Conservation (phyloP, 306 rosid genomes). For the Neltuma alba region DNA sequence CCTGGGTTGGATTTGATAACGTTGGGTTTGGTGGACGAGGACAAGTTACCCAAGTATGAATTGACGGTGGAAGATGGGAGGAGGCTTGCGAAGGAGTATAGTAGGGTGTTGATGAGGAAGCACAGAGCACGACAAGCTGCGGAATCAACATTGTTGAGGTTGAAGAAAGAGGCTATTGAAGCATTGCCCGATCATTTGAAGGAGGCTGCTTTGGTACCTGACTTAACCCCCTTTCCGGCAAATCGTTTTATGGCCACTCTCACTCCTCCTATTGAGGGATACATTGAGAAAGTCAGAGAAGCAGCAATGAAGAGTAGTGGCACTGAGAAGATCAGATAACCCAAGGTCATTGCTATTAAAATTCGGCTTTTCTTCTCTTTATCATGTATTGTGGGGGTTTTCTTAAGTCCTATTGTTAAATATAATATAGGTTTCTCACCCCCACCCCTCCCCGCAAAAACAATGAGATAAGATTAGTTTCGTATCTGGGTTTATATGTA, state of each 20-base stretch:
- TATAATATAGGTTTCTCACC: not conserved
- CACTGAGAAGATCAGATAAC: slow-evolving; percentile 74
- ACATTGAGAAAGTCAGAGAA: slow-evolving; percentile 74
- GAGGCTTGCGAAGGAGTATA: slow-evolving; percentile 89
- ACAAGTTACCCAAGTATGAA: slow-evolving; percentile 69
- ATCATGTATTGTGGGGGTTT: not conserved
- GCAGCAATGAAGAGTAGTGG: slow-evolving; percentile 77
- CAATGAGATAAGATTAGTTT: not conserved
- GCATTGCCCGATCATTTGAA: slow-evolving; percentile 77
- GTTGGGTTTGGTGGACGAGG: slow-evolving; percentile 83
- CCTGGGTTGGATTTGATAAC: slow-evolving; percentile 72
- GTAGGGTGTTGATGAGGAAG: slow-evolving; percentile 80
- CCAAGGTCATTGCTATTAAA: slow-evolving; percentile 1
- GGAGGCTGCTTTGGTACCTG: slow-evolving; percentile 84
- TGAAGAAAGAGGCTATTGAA: slow-evolving; percentile 85
- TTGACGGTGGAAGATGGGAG: slow-evolving; percentile 78
- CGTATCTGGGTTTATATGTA: not conserved
- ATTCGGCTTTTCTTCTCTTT: not conserved
- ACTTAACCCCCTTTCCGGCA: slow-evolving; percentile 68
- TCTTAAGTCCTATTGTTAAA: not conserved
- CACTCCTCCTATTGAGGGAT: slow-evolving; percentile 84
- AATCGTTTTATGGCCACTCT: slow-evolving; percentile 84
- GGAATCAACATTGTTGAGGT: slow-evolving; percentile 58
- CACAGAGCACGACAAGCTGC: slow-evolving; percentile 84
- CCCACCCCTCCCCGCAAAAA: not conserved